Percentiles rank a stretch among this genome's conserved stretches.
These are phyloP conservation scores for Marvania coccoides DNA, from an alignment of 139 green algal species.

Conservation along the genomic window DNA sequence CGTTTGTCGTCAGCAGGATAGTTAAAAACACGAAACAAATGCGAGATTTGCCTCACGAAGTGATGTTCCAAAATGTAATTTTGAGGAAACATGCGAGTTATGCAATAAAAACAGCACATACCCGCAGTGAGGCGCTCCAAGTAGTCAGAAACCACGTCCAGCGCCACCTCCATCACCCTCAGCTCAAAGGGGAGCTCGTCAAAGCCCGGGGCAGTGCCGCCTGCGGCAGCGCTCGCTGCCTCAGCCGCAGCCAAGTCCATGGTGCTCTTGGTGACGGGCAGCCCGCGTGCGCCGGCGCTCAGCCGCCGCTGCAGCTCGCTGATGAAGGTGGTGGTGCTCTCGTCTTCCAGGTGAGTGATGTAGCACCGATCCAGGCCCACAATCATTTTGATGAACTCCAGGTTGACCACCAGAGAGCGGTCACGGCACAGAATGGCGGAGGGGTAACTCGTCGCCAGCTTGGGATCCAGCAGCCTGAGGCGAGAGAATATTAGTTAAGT, in stretches of 20 bases:
- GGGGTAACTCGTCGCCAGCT: constrained; percentile 35
- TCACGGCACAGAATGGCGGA: constrained; percentile 39
- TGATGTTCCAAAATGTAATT: too few species aligned
- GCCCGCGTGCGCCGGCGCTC: not conserved
- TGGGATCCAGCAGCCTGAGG: constrained; percentile 28
- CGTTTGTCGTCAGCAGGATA: too few species aligned
- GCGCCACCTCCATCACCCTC: constrained; percentile 41
- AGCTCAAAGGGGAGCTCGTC: constrained; percentile 48
- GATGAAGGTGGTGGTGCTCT: constrained; percentile 18
- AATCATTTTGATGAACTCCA: constrained; percentile 40
- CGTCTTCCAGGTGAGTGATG: constrained; percentile 29
- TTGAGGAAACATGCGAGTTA: too few species aligned
- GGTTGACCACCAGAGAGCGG: constrained; percentile 27
- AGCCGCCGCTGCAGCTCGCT: constrained; percentile 22
- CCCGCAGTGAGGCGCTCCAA: constrained; percentile 64
- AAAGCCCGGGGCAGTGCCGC: not conserved
- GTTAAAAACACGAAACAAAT: too few species aligned
- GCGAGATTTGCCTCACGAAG: too few species aligned
- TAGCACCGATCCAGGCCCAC: constrained; percentile 23
- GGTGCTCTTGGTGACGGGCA: constrained; percentile 3
- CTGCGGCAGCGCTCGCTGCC: not conserved
- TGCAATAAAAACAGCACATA: too few species aligned
- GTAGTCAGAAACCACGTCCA: constrained; percentile 47
- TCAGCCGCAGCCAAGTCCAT: not conserved
- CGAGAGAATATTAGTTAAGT: too few species aligned